Conservation (phyloP, 257 asterid species). For the Lycium barbarum region DNA sequence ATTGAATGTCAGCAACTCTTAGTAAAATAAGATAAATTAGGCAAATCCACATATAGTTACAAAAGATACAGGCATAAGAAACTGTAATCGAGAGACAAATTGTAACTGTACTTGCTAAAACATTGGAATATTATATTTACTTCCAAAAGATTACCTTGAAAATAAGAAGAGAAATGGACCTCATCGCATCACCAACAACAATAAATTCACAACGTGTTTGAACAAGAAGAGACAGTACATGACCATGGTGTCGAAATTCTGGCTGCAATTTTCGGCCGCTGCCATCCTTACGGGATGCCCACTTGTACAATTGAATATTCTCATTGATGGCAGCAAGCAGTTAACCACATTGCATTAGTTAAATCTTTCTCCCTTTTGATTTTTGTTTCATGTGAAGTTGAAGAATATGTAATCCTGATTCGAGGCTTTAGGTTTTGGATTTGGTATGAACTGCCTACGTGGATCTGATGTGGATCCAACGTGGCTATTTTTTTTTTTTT, state of each 20-base stretch:
- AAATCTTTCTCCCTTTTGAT: too few species aligned
- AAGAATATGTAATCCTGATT: too few species aligned
- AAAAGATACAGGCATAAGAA: background rate
- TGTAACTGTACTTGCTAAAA: background rate
- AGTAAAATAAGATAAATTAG: background rate
- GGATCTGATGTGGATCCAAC: too few species aligned
- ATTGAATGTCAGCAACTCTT: background rate
- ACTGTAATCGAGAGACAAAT: background rate
- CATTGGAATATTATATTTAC: background rate
- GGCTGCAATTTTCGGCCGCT: slow-evolving; percentile 82
- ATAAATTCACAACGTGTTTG: slow-evolving; percentile 97
- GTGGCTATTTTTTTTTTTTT: too few species aligned
- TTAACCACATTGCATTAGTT: too few species aligned
- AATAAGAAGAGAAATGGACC: slow-evolving; percentile 81
- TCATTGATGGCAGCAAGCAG: slow-evolving; percentile 95
- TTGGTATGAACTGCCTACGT: too few species aligned
- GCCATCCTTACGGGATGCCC: slow-evolving; percentile 87
- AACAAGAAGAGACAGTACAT: slow-evolving; percentile 86
- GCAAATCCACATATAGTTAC: background rate
- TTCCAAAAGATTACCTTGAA: slow-evolving; percentile 64
- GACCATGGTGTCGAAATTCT: slow-evolving; percentile 93
- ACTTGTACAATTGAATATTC: slow-evolving; percentile 88
- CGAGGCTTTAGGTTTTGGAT: too few species aligned
- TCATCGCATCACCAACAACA: slow-evolving; percentile 92
- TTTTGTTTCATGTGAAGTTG: too few species aligned